Evolutionary conservation across 2,329 filamentous ascomycete species (phyloP).

Genomic region (Knufia petricola): DNA sequence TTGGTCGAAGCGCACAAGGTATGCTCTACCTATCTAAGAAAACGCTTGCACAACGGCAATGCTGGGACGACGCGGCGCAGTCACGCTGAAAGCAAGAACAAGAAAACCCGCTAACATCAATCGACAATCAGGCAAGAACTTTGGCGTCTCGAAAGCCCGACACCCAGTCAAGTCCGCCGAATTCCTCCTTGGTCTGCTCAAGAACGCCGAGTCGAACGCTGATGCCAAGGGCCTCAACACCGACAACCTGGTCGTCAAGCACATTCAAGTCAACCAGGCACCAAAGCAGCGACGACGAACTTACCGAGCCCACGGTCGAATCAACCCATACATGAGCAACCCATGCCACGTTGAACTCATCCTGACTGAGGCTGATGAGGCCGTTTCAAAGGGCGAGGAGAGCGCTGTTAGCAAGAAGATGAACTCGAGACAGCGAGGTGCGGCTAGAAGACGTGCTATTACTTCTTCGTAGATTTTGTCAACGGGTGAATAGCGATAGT

Average conservation of each 20-base stretch:
- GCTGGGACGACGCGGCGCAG: too few relatives aligned
- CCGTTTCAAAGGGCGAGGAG: constrained; percentile 77
- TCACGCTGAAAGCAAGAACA: too few relatives aligned
- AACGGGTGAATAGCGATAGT: not conserved
- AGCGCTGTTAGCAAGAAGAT: constrained; percentile 59
- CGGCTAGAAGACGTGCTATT: constrained; percentile 52
- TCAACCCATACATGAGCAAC: constrained; percentile 99
- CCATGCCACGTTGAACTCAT: constrained; percentile 99
- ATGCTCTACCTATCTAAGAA: constrained; percentile 36
- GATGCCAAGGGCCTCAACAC: constrained; percentile 97
- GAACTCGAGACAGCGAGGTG: constrained; percentile 84
- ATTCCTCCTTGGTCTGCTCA: constrained; percentile 93
- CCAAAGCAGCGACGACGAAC: constrained; percentile 98
- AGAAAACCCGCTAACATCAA: not conserved
- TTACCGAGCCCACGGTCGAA: constrained; percentile 99
- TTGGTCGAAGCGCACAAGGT: constrained; percentile 95
- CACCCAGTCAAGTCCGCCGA: constrained; percentile 99
- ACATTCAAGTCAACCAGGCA: constrained; percentile 99
- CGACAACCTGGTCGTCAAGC: constrained; percentile 95
- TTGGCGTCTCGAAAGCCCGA: constrained; percentile 94
- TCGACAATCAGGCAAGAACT: constrained; percentile 74
- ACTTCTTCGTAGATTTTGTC: constrained; percentile 32
- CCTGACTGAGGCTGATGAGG: constrained; percentile 94
- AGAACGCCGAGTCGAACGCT: constrained; percentile 95
- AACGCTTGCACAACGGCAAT: constrained; percentile 1